Conservation (phyloP, 805 yeast genomes). For the Kodamaea neixiangensis region DNA sequence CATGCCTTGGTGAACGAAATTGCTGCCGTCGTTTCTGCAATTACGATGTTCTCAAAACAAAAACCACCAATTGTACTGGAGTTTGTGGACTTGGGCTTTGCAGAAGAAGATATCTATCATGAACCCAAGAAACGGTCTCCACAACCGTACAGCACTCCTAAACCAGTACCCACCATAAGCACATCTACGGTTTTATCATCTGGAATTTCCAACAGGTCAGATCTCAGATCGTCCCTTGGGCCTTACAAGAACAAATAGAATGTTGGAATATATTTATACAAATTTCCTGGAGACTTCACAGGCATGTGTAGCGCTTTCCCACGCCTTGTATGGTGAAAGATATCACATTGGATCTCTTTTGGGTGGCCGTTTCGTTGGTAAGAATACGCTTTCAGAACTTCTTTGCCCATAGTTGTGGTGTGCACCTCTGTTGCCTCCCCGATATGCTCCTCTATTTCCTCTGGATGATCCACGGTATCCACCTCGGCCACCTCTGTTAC, state of each 20-base stretch:
- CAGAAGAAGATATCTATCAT: neutral
- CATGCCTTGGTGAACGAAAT: slow-evolving; percentile 24
- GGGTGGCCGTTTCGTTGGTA: slow-evolving; percentile 14
- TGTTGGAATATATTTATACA: neutral
- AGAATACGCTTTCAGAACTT: slow-evolving; percentile 15
- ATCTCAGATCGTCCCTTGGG: neutral
- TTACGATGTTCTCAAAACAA: slow-evolving; percentile 12
- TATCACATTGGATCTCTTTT: slow-evolving; percentile 3
- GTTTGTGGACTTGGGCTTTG: slow-evolving; percentile 11
- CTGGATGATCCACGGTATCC: neutral
- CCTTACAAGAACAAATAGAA: slow-evolving; percentile 4
- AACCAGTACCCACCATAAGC: neutral
- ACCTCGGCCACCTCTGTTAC: neutral
- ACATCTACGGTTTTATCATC: neutral
- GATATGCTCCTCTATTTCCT: neutral
- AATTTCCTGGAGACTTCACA: neutral
- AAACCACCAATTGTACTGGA: neutral
- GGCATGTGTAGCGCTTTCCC: neutral
- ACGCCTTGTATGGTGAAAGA: neutral
- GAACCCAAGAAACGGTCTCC: neutral
- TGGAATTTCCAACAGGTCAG: neutral
- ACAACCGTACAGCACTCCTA: neutral
- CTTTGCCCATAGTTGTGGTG: neutral
- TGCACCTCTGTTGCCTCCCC: neutral
- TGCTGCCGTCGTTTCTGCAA: slow-evolving; percentile 20